phyloP scores from a whole-genome alignment of 805 yeast genomes.

The Pichia sporocuriosa region DNA sequence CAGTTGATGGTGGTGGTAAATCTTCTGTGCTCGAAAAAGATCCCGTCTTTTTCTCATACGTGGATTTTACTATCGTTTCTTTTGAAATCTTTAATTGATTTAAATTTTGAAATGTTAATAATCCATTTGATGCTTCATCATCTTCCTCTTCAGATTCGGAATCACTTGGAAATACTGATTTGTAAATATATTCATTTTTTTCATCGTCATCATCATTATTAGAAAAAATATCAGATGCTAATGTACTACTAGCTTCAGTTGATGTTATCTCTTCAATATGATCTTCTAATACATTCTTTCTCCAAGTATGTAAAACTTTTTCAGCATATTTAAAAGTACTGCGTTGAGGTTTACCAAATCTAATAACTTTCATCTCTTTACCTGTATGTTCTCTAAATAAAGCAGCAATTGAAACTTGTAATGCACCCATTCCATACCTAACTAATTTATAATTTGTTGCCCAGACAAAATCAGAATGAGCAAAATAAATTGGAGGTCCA shows the following conservation, averaged over 20 bases:
- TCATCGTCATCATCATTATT: conserved; percentile 15
- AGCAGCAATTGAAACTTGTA: conserved; percentile 83
- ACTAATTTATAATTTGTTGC: conserved; percentile 78
- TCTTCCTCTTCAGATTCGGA: conserved; percentile 32
- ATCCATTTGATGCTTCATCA: conserved; percentile 34
- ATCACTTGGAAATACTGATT: conserved; percentile 17
- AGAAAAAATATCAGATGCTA: conserved; percentile 12
- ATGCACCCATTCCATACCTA: conserved; percentile 92
- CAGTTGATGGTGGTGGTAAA: conserved; percentile 79
- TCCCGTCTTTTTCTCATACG: background rate
- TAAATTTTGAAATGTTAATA: conserved; percentile 39
- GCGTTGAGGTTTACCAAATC: conserved; percentile 86
- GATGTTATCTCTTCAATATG: conserved; percentile 46
- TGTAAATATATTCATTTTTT: conserved; percentile 14
- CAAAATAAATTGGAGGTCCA: conserved; percentile 79
- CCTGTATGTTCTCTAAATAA: conserved; percentile 82
- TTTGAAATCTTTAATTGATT: conserved; percentile 36
- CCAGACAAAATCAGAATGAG: conserved; percentile 91
- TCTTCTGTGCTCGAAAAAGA: conserved; percentile 26
- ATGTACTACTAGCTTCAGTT: conserved; percentile 8
- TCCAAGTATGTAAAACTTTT: conserved; percentile 69
- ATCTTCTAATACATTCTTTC: conserved; percentile 68
- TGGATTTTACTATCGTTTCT: background rate
- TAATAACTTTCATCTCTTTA: conserved; percentile 64
- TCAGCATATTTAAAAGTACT: conserved; percentile 83